Percentiles rank a stretch among this genome's conserved stretches.
phyloP scores from a whole-genome alignment of 1,139 yeast species.

The Wickerhamomyces sp. region DNA sequence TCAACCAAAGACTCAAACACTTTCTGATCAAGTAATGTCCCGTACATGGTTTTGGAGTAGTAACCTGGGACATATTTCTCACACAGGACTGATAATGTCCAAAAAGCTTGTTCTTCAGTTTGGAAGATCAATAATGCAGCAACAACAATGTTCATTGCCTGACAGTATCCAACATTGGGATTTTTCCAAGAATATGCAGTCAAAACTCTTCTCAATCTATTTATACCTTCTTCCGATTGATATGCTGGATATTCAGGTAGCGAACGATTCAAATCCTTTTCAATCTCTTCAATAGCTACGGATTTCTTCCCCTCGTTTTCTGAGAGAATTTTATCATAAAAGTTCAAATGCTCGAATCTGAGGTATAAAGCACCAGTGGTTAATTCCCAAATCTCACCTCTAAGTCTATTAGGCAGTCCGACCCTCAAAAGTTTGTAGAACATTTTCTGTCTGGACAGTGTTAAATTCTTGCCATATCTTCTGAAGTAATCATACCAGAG shows the following conservation, averaged over 20 bases:
- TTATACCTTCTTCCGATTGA: constrained; percentile 81
- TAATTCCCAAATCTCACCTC: constrained; percentile 97
- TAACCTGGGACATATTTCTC: constrained; percentile 90
- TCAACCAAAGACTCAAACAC: constrained; percentile 90
- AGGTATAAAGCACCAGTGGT: constrained; percentile 81
- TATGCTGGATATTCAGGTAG: constrained; percentile 96
- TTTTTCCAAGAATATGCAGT: constrained; percentile 96
- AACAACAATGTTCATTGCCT: constrained; percentile 96
- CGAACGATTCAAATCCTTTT: constrained; percentile 89
- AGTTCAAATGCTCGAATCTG: constrained; percentile 57
- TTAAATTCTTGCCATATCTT: constrained; percentile 78
- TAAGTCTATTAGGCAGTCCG: constrained; percentile 83
- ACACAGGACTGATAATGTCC: constrained; percentile 83
- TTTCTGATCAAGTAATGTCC: constrained; percentile 87
- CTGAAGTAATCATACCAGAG: constrained; percentile 90
- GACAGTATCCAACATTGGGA: constrained; percentile 97
- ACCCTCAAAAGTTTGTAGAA: constrained; percentile 81
- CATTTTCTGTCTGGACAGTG: constrained; percentile 67
- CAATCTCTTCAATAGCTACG: constrained; percentile 91
- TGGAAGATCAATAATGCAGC: constrained; percentile 91
- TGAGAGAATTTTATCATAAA: constrained; percentile 52
- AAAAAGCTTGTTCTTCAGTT: constrained; percentile 97
- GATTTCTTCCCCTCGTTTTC: constrained; percentile 63
- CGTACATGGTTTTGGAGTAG: constrained; percentile 96
- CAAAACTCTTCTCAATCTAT: constrained; percentile 75